Evolutionary conservation across 2,329 filamentous ascomycete species (phyloP).

Genomic region (Epicoccum nigrum): DNA sequence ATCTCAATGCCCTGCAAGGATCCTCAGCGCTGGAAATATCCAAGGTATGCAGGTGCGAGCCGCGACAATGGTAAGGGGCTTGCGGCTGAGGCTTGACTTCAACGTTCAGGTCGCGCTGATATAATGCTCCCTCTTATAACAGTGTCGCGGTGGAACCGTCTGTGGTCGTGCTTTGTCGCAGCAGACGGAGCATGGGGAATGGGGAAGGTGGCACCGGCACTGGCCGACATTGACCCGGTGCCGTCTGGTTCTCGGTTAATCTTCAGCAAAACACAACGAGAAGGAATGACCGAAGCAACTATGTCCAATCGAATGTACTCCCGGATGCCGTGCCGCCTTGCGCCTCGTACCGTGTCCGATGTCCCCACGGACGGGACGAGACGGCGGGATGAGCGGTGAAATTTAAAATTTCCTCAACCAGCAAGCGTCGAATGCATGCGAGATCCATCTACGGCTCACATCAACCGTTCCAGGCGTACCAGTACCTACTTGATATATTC

Average conservation of each 20-base stretch:
- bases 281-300: not conserved
- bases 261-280: not conserved
- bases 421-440: not conserved
- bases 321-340: not conserved
- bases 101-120: no score
- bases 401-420: not conserved
- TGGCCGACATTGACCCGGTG: not conserved
- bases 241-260: not conserved
- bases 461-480: no score
- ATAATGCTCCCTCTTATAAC: no score
- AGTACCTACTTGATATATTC: no score
- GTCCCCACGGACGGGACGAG: not conserved
- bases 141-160: no score
- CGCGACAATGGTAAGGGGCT: not conserved
- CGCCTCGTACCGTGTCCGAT: not conserved
- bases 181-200: no score
- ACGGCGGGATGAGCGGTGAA: not conserved
- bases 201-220: no score
- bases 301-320: not conserved
- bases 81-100: not conserved
- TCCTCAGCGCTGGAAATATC: not conserved
- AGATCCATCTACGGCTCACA: not conserved
- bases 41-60: not conserved
- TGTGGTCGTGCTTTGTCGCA: no score
- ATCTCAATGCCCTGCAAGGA: not conserved